Percentiles rank a stretch among this genome's conserved stretches.
phyloP scores from a whole-genome alignment of 2,329 filamentous ascomycete species.

The Fusarium verticillioides region DNA sequence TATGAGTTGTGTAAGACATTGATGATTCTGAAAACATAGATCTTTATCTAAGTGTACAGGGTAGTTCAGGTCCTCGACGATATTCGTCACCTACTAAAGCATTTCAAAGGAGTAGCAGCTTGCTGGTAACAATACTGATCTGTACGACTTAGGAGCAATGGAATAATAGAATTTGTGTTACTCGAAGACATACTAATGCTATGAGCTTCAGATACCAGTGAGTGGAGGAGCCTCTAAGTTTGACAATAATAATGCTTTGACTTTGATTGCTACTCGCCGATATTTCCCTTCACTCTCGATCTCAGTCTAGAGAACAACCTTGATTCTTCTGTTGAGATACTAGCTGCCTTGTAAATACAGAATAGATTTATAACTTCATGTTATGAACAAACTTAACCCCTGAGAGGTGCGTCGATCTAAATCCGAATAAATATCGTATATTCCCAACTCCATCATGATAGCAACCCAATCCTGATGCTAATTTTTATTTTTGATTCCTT shows the following conservation, averaged over 20 bases:
- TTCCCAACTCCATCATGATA: slow-evolving; percentile 11
- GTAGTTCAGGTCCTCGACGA: neutral
- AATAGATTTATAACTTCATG: neutral
- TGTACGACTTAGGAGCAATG: neutral
- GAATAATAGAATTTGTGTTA: neutral
- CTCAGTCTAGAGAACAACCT: neutral
- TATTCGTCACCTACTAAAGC: neutral
- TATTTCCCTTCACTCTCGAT: neutral
- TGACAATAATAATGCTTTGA: neutral
- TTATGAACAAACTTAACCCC: neutral
- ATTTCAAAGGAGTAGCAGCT: neutral
- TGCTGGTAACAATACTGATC: neutral
- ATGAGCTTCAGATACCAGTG: neutral
- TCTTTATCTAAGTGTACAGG: neutral
- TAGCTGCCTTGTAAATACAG: neutral
- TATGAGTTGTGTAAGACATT: neutral
- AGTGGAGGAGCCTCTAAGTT: neutral
- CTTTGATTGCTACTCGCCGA: neutral
- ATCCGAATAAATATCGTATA: neutral
- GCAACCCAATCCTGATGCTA: slow-evolving; percentile 2
- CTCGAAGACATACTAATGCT: neutral
- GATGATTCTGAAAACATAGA: neutral
- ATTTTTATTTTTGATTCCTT: slow-evolving; percentile 20
- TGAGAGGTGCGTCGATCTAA: neutral
- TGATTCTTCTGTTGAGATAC: neutral